phyloP scores from a whole-genome alignment of 306 rosid species.

The Cicer arietinum region DNA sequence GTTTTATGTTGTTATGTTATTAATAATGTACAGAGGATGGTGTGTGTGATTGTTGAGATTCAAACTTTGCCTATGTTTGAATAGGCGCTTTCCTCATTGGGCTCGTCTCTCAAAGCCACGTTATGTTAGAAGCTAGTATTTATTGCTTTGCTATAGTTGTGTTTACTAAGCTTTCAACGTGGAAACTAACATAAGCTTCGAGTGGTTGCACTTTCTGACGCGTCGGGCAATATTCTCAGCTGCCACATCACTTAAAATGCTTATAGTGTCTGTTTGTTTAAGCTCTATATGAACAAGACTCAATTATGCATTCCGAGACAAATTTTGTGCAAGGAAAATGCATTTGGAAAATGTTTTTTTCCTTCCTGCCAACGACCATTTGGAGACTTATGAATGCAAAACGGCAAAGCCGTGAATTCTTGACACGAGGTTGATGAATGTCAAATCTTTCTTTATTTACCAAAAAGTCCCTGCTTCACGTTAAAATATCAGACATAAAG shows the following conservation, averaged over 20 bases:
- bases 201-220: neutral
- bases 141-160: too few species aligned
- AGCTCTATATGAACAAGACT: neutral
- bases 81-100: too few species aligned
- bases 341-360: neutral
- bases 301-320: neutral
- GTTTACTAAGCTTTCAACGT: too few species aligned
- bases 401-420: neutral
- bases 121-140: too few species aligned
- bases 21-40: slow-evolving; percentile 3
- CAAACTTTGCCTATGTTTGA: neutral
- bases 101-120: too few species aligned
- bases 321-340: neutral
- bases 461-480: neutral
- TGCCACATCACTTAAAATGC: slow-evolving; percentile 62
- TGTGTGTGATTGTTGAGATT: neutral
- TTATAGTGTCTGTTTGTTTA: neutral
- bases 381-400: neutral
- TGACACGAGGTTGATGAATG: slow-evolving; percentile 18
- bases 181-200: neutral
- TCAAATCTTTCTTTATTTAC: neutral
- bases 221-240: slow-evolving; percentile 87
- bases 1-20: slow-evolving; percentile 8
- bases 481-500: neutral
- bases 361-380: neutral